These are phyloP conservation scores for Magnolia changhungtana DNA, from an alignment of 164 flowering plant genomes.

Conservation along the genomic window DNA sequence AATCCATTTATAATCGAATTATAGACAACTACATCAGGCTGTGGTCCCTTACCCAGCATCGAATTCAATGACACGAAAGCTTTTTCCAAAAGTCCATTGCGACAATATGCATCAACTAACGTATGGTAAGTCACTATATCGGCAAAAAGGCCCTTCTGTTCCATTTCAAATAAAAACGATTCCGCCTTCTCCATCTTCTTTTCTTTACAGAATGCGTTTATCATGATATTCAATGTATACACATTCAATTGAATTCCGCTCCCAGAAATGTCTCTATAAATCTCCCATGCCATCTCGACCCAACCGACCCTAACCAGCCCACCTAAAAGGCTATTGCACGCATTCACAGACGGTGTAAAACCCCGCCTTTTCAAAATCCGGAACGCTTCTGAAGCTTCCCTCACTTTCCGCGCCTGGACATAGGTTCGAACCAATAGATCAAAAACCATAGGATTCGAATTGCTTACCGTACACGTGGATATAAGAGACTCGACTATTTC, in stretches of 20 bases:
- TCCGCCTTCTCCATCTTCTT: slow-evolving; percentile 39
- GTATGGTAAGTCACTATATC: slow-evolving; percentile 79
- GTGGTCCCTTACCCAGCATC: slow-evolving; percentile 56
- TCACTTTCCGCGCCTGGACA: slow-evolving; percentile 77
- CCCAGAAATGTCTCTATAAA: slow-evolving; percentile 44
- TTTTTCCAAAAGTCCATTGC: slow-evolving; percentile 53
- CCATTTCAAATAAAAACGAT: slow-evolving; percentile 54
- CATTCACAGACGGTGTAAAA: slow-evolving; percentile 54
- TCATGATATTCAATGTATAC: slow-evolving; percentile 82
- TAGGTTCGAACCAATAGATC: slow-evolving; percentile 83
- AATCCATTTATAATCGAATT: slow-evolving; percentile 67
- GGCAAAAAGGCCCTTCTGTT: slow-evolving; percentile 53
- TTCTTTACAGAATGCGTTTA: slow-evolving; percentile 77
- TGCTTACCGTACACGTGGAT: slow-evolving; percentile 31
- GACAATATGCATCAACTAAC: slow-evolving; percentile 53
- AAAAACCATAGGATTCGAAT: slow-evolving; percentile 47
- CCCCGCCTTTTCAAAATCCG: slow-evolving; percentile 43
- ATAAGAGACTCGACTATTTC: slow-evolving; percentile 62
- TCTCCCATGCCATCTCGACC: slow-evolving; percentile 76
- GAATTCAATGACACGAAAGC: slow-evolving; percentile 52
- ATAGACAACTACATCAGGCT: slow-evolving; percentile 53
- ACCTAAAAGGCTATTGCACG: slow-evolving; percentile 78
- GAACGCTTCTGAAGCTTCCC: slow-evolving; percentile 70
- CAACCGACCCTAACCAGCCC: slow-evolving; percentile 79
- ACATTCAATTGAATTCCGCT: slow-evolving; percentile 54